phyloP scores from a whole-genome alignment of 805 yeast genomes.

The Starmerella bombi region DNA sequence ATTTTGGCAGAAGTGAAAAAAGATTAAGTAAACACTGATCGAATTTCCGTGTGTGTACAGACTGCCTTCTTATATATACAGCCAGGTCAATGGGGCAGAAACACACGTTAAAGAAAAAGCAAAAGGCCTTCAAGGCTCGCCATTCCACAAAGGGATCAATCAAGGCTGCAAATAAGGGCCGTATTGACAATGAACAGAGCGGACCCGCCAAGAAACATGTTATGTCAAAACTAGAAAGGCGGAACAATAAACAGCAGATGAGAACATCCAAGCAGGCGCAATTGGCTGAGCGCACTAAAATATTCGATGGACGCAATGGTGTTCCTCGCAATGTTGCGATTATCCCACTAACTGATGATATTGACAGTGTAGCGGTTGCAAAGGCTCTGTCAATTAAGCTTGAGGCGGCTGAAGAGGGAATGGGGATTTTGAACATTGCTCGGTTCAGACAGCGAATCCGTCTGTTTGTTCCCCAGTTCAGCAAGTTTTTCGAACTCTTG shows the following conservation, averaged over 20 bases:
- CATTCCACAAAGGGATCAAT: constrained; percentile 82
- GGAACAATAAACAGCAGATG: constrained; percentile 64
- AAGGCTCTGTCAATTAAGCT: constrained; percentile 10
- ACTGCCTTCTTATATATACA: too few species aligned
- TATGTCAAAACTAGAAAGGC: constrained; percentile 49
- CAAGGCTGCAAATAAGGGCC: constrained; percentile 68
- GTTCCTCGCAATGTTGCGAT: constrained; percentile 76
- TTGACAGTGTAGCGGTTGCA: constrained; percentile 30
- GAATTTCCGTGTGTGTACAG: too few species aligned
- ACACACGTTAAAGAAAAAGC: constrained; percentile 66
- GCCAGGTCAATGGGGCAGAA: constrained; percentile 54
- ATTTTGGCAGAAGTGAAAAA: too few species aligned
- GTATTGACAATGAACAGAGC: constrained; percentile 54
- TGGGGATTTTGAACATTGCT: constrained; percentile 35
- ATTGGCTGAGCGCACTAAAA: constrained; percentile 43
- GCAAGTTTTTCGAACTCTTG: constrained; percentile 51
- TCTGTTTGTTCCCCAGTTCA: constrained; percentile 48
- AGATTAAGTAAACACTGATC: too few species aligned
- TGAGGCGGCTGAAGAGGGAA: constrained; percentile 16
- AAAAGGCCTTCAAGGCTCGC: constrained; percentile 81
- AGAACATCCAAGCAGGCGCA: constrained; percentile 55
- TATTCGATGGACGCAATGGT: constrained; percentile 70
- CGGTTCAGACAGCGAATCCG: constrained; percentile 68
- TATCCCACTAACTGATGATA: constrained; percentile 63
- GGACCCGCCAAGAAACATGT: constrained; percentile 28